These are phyloP conservation scores for Leucogyrophana mollusca DNA, from an alignment of 768 basidiomycete species.

Conservation along the genomic window DNA sequence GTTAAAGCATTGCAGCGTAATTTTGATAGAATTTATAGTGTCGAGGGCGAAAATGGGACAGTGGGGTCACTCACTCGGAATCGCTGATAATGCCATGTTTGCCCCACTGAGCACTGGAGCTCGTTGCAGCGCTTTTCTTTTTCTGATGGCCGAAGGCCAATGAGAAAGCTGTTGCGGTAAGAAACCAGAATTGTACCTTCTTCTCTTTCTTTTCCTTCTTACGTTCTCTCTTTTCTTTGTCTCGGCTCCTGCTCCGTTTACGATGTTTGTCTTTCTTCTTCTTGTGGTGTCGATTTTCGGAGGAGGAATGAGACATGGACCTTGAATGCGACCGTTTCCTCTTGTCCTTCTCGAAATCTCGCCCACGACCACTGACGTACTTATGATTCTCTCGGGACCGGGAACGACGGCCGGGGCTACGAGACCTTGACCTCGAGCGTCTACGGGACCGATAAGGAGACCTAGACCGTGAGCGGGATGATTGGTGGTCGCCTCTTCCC, in stretches of 20 bases:
- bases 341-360: slow-evolving; percentile 20
- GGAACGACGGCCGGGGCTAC: slow-evolving; percentile 26
- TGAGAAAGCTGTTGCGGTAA: neutral
- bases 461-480: slow-evolving; percentile 3
- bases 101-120: slow-evolving; percentile 71
- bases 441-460: slow-evolving; percentile 5
- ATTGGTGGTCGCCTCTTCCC: no score
- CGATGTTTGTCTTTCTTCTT: slow-evolving; percentile 44
- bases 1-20: no score
- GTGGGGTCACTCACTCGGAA: slow-evolving; percentile 77
- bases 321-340: slow-evolving; percentile 35
- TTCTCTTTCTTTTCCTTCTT: slow-evolving; percentile 71
- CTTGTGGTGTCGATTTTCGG: slow-evolving; percentile 37
- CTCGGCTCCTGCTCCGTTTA: slow-evolving; percentile 43
- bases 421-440: slow-evolving; percentile 2
- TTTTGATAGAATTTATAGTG: no score
- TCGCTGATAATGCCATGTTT: slow-evolving; percentile 88
- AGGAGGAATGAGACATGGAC: slow-evolving; percentile 44
- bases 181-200: slow-evolving; percentile 47
- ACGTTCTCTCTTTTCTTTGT: slow-evolving; percentile 48
- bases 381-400: slow-evolving; percentile 31
- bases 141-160: slow-evolving; percentile 25
- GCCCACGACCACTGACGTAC: slow-evolving; percentile 6
- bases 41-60: no score
- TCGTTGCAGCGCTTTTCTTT: slow-evolving; percentile 54